Evolutionary conservation across 306 rosid genomes (phyloP).

Genomic region (Vigna unguiculata): DNA sequence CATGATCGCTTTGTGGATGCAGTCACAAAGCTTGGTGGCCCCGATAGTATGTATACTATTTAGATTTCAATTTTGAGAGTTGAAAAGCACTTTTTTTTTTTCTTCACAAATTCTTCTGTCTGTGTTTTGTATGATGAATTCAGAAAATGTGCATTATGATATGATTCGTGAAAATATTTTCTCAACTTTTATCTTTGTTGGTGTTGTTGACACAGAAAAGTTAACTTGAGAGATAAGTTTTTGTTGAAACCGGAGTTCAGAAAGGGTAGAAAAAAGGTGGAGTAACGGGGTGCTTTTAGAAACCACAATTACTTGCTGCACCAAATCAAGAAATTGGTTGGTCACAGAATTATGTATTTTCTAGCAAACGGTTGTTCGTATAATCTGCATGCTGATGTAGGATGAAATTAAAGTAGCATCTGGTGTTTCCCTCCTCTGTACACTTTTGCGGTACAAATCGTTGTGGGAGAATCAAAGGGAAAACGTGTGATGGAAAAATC

Average conservation of each 20-base stretch:
- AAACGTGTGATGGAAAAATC: not conserved
- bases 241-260: conserved; percentile 1
- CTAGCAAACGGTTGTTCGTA: not conserved
- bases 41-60: conserved; percentile 68
- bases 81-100: not conserved
- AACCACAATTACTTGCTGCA: not conserved
- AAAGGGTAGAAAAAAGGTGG: not conserved
- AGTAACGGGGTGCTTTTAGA: not conserved
- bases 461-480: not conserved
- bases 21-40: conserved; percentile 98
- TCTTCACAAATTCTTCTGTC: not conserved
- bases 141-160: not conserved
- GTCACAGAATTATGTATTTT: not conserved
- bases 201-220: conserved; percentile 10
- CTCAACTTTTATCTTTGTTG: not conserved
- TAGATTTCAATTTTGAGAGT: not conserved
- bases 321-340: conserved; percentile 5
- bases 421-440: not conserved
- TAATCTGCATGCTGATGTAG: not conserved
- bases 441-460: not conserved
- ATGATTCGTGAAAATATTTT: not conserved
- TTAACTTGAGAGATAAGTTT: conserved; percentile 3
- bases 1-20: conserved; percentile 92
- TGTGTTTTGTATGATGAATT: not conserved
- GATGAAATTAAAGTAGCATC: not conserved